Conservation (phyloP, 2,329 filamentous ascomycete genomes). For the Trichoderma oligosporum region DNA sequence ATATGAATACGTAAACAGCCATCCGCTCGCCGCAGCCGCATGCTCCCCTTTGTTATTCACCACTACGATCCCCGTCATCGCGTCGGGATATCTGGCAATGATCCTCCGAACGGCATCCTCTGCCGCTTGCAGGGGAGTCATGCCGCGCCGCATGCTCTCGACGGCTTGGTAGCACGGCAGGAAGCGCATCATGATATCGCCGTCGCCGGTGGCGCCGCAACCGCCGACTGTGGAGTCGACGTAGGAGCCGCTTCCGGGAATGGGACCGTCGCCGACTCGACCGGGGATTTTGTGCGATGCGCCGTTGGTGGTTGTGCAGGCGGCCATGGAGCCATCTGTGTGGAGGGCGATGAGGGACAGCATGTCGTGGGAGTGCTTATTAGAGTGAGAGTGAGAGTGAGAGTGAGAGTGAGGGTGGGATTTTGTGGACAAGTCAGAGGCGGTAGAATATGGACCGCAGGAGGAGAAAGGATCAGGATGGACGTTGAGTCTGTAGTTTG, state of each 20-base stretch:
- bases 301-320: conserved; percentile 55
- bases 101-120: conserved; percentile 50
- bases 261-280: conserved; percentile 53
- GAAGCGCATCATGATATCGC: conserved; percentile 56
- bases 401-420: background rate
- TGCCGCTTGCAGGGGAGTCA: conserved; percentile 47
- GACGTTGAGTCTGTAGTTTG: conserved; percentile 49
- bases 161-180: conserved; percentile 56
- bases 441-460: conserved; percentile 48
- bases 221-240: conserved; percentile 52
- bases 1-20: conserved; percentile 53
- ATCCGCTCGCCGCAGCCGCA: conserved; percentile 49
- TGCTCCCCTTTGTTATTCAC: conserved; percentile 47
- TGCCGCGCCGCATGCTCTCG: conserved; percentile 48
- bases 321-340: conserved; percentile 45
- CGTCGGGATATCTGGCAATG: conserved; percentile 43
- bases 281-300: conserved; percentile 52
- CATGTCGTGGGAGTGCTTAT: conserved; percentile 45
- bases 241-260: conserved; percentile 52
- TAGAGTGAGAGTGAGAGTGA: background rate
- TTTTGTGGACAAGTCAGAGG: conserved; percentile 11
- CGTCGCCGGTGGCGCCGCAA: conserved; percentile 55
- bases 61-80: conserved; percentile 50
- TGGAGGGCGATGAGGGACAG: conserved; percentile 51
- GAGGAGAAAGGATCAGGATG: conserved; percentile 39